phyloP scores from a whole-genome alignment of 768 basidiomycete genomes.

The Rhodotorula taiwanensis region DNA sequence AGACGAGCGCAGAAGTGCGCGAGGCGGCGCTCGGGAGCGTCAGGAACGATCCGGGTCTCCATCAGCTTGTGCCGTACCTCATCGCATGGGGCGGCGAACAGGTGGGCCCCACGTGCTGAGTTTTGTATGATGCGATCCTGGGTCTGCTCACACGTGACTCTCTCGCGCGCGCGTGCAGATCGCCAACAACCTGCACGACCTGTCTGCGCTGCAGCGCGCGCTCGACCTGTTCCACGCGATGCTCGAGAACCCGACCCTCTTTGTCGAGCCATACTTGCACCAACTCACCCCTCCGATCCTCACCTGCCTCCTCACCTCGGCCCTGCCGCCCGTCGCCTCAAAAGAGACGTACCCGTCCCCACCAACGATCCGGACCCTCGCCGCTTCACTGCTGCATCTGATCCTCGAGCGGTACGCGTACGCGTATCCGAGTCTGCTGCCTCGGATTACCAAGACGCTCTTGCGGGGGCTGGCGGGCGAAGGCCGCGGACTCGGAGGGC shows the following conservation, averaged over 20 bases:
- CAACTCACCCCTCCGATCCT: conserved; percentile 90
- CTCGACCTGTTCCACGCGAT: conserved; percentile 78
- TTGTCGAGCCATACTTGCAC: conserved; percentile 96
- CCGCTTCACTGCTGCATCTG: conserved; percentile 75
- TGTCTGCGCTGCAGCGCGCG: conserved; percentile 67
- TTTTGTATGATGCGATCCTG: too few relatives aligned
- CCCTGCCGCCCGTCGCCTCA: conserved; percentile 61
- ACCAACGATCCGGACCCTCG: conserved; percentile 59
- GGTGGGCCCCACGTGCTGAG: conserved; percentile 49
- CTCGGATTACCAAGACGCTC: conserved; percentile 89
- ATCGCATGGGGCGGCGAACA: conserved; percentile 86
- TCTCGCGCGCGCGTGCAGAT: conserved; percentile 44
- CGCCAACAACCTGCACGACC: conserved; percentile 54
- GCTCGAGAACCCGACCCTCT: conserved; percentile 76
- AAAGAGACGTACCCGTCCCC: conserved; percentile 23
- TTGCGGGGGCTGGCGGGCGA: conserved; percentile 65
- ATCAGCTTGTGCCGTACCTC: conserved; percentile 84
- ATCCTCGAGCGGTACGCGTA: conserved; percentile 73
- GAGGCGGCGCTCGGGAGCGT: conserved; percentile 85
- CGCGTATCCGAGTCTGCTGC: conserved; percentile 79
- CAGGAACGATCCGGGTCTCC: conserved; percentile 79
- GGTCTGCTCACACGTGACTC: too few relatives aligned
- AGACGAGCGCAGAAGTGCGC: conserved; percentile 54
- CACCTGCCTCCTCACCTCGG: conserved; percentile 79
- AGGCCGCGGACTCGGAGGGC: conserved; percentile 54